phyloP scores from a whole-genome alignment of 2,329 filamentous ascomycete species.

The Colletotrichum lini region DNA sequence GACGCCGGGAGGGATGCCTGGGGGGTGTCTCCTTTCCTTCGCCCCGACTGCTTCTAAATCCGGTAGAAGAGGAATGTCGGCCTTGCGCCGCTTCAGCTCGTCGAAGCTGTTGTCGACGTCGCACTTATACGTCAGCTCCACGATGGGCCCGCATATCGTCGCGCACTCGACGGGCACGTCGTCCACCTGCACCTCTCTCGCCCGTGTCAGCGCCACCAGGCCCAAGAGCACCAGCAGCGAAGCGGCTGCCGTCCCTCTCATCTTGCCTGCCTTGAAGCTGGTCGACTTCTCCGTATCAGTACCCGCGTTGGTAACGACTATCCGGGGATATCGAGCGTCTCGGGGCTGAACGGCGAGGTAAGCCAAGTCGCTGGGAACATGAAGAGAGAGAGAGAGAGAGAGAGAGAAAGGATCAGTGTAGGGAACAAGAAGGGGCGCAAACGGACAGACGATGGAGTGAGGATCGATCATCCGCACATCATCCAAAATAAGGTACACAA shows the following conservation, averaged over 20 bases:
- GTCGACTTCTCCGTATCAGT: too few relatives aligned
- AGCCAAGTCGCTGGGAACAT: not conserved
- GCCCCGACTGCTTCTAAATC: not conserved
- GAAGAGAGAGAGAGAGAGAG: not conserved
- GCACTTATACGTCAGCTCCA: conserved; percentile 58
- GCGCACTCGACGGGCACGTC: conserved; percentile 57
- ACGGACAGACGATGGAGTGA: too few relatives aligned
- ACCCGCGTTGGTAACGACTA: too few relatives aligned
- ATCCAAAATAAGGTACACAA: conserved; percentile 8
- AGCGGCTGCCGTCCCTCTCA: conserved; percentile 48
- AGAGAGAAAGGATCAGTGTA: not conserved
- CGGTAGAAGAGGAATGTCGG: conserved; percentile 4
- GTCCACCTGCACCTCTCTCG: conserved; percentile 52
- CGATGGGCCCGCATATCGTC: conserved; percentile 59
- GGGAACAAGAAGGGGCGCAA: too few relatives aligned
- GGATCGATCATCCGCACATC: conserved; percentile 22
- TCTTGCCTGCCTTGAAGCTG: not conserved
- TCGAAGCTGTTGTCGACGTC: conserved; percentile 45
- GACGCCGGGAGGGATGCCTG: not conserved
- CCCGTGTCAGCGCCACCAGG: conserved; percentile 48
- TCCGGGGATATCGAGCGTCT: not conserved
- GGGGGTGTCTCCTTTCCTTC: not conserved
- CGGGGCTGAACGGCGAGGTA: not conserved
- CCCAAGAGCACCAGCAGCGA: conserved; percentile 49
- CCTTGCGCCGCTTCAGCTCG: conserved; percentile 47